Evolutionary conservation across 164 flowering plant species (phyloP), one percentile per base, ranked within the genome.

Genomic region (Vitis rupestris): DNA sequence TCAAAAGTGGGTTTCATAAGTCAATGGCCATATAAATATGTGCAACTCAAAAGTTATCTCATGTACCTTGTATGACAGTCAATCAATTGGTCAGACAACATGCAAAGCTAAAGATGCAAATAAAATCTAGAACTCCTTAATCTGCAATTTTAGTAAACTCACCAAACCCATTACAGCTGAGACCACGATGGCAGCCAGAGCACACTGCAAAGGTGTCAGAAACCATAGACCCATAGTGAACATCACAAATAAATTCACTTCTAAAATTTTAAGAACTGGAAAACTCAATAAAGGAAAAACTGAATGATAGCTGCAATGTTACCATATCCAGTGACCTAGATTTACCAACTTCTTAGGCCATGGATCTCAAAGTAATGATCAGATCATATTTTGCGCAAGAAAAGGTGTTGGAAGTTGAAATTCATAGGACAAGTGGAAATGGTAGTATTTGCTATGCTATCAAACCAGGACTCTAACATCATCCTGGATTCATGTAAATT

Each of bases 81-180:
- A 37, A 37, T 67, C 53, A 58, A 59, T 49, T 49, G 14, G 8
- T 66, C 48, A 17, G 27, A 14, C 55, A 60, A 8, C 2, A 17
- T 30, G 27, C 27, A 23, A 23, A 23, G 27, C 27, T 53, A 53
- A 8, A 63, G 8, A 16, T 50, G 60, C 4, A 31, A 63, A 17
- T 44, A 52, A 11, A 13, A 17, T 60, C 12, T 2, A n/a, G 27
- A 31, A 51, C 31, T 52, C 0, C 15, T 58, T 6, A 5, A 11
- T 54, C 57, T n/a, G 27, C 7, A 67, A 57, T 15, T 58, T 66
- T 27, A 49, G 16, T 13, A 56, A 62, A 79, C 97, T 84, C 68
- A 93, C 99, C 91, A 96, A 80, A 55, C 97, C 91, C 74, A 91
- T 83, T 9, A 96, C 98, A 74, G 98, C 99, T 76, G 99, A 90